phyloP scores from a whole-genome alignment of 768 basidiomycete species.

The Cystobasidium ongulense region DNA sequence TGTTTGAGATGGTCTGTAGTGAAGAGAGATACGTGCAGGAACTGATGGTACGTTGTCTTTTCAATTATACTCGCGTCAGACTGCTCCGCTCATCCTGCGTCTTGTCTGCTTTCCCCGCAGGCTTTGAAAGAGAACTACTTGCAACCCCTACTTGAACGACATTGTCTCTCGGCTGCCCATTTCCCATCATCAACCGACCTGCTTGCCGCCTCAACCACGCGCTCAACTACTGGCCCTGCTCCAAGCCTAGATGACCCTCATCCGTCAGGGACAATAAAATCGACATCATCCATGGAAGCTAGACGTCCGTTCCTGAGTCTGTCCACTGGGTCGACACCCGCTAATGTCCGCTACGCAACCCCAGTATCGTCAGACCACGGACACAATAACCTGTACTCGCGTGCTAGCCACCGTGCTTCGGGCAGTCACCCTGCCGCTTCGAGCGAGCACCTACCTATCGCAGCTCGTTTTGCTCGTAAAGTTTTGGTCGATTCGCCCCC shows the following conservation, averaged over 20 bases:
- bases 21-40: constrained; percentile 34
- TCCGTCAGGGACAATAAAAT: not conserved
- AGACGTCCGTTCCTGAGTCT: not conserved
- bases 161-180: not conserved
- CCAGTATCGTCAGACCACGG: not conserved
- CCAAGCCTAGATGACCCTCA: not conserved
- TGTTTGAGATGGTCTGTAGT: constrained; percentile 35
- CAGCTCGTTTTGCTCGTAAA: constrained; percentile 23
- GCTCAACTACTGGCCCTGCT: not conserved
- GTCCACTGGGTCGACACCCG: not conserved
- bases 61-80: not conserved
- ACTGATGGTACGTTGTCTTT: constrained; percentile 1
- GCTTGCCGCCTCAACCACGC: not conserved
- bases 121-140: constrained; percentile 25
- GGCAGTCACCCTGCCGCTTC: not conserved
- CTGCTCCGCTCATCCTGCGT: not conserved
- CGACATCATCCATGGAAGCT: not conserved
- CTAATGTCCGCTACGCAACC: not conserved
- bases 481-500: not conserved
- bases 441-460: constrained; percentile 31
- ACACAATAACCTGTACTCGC: not conserved
- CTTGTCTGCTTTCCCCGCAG: not conserved
- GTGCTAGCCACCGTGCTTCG: not conserved
- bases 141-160: constrained; percentile 7
- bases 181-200: not conserved